Evolutionary conservation across 2,329 filamentous ascomycete species (phyloP), one percentile per base, ranked within the genome.

Genomic region (Trichothecium sympodiale): DNA sequence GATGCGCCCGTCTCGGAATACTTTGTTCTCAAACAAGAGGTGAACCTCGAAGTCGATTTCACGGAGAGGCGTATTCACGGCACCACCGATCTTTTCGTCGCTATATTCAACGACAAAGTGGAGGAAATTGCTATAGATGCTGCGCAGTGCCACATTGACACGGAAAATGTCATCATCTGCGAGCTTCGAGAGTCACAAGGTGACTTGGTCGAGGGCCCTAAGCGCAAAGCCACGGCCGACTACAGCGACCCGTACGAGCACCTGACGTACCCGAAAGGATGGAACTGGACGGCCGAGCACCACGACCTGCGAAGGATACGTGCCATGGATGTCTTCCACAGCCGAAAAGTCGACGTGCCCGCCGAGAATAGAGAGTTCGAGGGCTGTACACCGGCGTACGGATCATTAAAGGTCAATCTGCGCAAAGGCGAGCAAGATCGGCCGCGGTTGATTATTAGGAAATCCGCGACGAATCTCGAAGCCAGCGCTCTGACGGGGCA

Each of bases 21-120:
- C 38, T 64, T 70, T 29, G 63, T 96, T 39, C 70, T 85, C 37
- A 81, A 87, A 60, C 89, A 96, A 61, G 83, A 84, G 55, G 80
- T 98, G 34, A 80, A 87, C 49, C 68, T 98, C 41, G 88, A 96
- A 49, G 69, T 98, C 53, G 83, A 94, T 61, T 93, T 98, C 55
- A 70, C 74, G 44, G 74, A 74, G 36, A 80, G 79, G 57, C 73
- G 69, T 50, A 63, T 96, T 50, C 78, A 74, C 41, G 91, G 91
- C 34, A 80, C 74, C 43, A 85, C 83, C 8, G 81, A 88, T 46
- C 82, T 98, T 46, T 82, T 80, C 20, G 76, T 96, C 36, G 79
- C 82, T 46, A 65, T 71, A 39, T 65, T 74, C 40, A 67, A 67
- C 47, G 61, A 74, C 40, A 73, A 75, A 35, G 65, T 79, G 29